Conservation (phyloP, 768 basidiomycete genomes). For the Neoboletus magnificus region DNA sequence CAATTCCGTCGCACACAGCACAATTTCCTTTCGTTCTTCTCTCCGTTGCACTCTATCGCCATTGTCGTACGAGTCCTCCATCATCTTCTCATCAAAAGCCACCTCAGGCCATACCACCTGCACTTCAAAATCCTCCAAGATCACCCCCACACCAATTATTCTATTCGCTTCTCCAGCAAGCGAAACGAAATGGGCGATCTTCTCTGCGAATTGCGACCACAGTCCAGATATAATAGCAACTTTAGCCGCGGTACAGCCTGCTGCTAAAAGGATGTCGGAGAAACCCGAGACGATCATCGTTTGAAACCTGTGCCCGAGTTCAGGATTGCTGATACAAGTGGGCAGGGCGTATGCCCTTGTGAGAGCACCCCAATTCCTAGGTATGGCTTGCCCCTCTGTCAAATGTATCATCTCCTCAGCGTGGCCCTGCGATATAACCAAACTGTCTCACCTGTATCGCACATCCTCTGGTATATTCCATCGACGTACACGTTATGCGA, state of each 20-base stretch:
- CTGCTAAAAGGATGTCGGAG: slow-evolving; percentile 25
- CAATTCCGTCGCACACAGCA: slow-evolving; percentile 35
- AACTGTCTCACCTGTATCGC: slow-evolving; percentile 32
- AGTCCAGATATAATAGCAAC: slow-evolving; percentile 37
- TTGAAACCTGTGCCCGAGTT: slow-evolving; percentile 8
- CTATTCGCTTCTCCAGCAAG: slow-evolving; percentile 45
- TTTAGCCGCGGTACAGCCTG: slow-evolving; percentile 19
- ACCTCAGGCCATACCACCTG: slow-evolving; percentile 9
- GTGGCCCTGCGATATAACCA: neutral
- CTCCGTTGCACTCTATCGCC: slow-evolving; percentile 3
- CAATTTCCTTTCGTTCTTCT: slow-evolving; percentile 1
- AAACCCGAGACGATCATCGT: slow-evolving; percentile 18
- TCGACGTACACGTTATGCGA: slow-evolving; percentile 18
- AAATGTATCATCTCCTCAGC: neutral
- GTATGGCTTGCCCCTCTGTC: slow-evolving; percentile 42
- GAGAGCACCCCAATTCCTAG: slow-evolving; percentile 22
- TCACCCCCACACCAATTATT: slow-evolving; percentile 18
- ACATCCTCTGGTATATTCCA: slow-evolving; percentile 32
- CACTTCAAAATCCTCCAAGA: slow-evolving; percentile 29
- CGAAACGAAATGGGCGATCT: slow-evolving; percentile 40
- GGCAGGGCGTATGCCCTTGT: slow-evolving; percentile 13
- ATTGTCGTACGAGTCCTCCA: slow-evolving; percentile 27
- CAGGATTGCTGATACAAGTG: slow-evolving; percentile 11
- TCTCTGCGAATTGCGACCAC: slow-evolving; percentile 38
- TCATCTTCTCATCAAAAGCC: slow-evolving; percentile 10